Percentiles rank a stretch among this genome's conserved stretches.
Evolutionary conservation across 257 asterid species (phyloP).

Genomic region (Solanum megistacrolobum): DNA sequence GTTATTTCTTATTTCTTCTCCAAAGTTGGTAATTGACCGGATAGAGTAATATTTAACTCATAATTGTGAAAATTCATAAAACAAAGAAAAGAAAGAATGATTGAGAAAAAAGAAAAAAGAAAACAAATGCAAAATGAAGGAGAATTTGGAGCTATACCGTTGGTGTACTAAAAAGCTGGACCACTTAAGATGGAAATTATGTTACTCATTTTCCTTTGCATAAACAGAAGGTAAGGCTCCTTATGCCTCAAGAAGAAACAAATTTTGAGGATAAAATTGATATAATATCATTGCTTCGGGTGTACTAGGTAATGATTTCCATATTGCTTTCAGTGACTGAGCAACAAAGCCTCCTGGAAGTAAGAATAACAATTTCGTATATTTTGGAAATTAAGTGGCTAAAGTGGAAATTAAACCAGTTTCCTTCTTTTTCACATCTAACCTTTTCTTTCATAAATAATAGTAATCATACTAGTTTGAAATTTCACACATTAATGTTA

Average conservation of each 20-base stretch:
- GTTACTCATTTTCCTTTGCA: background rate
- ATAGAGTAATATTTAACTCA: background rate
- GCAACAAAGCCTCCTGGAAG: background rate
- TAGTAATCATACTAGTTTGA: background rate
- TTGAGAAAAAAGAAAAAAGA: background rate
- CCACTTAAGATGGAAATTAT: background rate
- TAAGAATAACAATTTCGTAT: background rate
- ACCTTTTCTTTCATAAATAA: background rate
- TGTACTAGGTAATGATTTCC: background rate
- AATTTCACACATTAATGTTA: background rate
- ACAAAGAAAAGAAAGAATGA: background rate
- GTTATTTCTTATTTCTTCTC: background rate
- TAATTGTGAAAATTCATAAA: background rate
- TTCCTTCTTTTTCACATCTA: background rate
- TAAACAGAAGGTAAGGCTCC: background rate
- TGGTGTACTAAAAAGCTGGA: background rate
- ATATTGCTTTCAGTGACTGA: background rate
- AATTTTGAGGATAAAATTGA: background rate
- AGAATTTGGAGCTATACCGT: background rate
- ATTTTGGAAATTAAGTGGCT: background rate
- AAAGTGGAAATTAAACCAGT: background rate
- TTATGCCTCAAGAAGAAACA: background rate
- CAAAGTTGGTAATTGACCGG: background rate
- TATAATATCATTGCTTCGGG: background rate
- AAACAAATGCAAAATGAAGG: background rate